Percentiles rank a stretch among this genome's conserved stretches.
Evolutionary conservation across 148 eudicot species (phyloP).

Genomic region (Spergularia marina): DNA sequence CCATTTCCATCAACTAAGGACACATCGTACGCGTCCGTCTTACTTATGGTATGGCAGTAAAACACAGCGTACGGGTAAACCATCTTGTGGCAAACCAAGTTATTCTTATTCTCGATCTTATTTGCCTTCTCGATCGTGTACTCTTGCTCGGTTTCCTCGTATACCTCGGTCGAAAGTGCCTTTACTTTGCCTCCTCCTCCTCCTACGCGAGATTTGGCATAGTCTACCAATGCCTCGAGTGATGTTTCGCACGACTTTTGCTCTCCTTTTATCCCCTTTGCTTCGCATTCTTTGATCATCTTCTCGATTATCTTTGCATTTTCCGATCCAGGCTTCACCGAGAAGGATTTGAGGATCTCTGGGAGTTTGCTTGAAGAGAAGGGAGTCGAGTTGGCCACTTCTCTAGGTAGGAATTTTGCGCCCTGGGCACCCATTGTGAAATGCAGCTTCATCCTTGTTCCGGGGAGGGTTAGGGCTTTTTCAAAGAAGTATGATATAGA

Average conservation of each 20-base stretch:
- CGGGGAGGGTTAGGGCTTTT: not conserved
- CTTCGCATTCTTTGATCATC: not conserved
- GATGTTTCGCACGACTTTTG: not conserved
- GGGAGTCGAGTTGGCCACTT: conserved; percentile 9
- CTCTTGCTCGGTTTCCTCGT: not conserved
- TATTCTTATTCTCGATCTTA: conserved; percentile 2
- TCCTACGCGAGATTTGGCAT: conserved; percentile 3
- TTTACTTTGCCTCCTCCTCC: not conserved
- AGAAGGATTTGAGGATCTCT: not conserved
- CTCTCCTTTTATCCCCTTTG: not conserved
- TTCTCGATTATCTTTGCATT: conserved; percentile 1
- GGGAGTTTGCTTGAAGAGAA: not conserved
- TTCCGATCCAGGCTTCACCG: not conserved
- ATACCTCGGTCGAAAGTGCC: not conserved
- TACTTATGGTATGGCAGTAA: conserved; percentile 33
- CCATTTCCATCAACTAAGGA: conserved; percentile 29
- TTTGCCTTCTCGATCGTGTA: conserved; percentile 10
- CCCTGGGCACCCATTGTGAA: not conserved
- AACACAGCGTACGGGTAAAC: conserved; percentile 36
- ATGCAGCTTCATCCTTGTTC: conserved; percentile 1
- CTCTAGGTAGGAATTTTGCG: not conserved
- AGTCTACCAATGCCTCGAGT: not conserved
- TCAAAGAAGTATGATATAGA: not conserved
- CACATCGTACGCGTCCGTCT: conserved; percentile 28
- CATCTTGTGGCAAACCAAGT: conserved; percentile 40